Evolutionary conservation across 164 flowering plant genomes (phyloP), one percentile per base, ranked within the genome.

Genomic region (Vitis riparia): DNA sequence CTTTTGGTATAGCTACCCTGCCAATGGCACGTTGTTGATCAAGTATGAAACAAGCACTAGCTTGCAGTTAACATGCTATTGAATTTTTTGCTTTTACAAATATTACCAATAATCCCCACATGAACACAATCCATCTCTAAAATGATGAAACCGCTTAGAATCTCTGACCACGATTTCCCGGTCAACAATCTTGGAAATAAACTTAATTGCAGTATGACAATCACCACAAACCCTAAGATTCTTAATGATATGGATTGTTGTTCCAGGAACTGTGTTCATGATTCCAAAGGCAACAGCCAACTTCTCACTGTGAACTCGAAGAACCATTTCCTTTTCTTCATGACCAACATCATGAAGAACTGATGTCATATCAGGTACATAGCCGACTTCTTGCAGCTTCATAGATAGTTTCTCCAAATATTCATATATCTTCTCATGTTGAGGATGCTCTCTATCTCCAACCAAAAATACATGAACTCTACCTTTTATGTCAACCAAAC

Each of bases 221-320:
- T 92, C 93, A 23, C 86, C 76, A 73, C 95, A 90, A 12, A 88
- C 87, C 61, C 94, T 79, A 32, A 90, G 87, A 73, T 88, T 93
- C 82, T 91, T 93, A 57, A 85, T 82, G 59, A 91, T 78, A 17
- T 85, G 89, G 65, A 93, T 80, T 14, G 76, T 82, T 13, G 85
- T 66, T 23, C 95, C 92, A 73, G 90, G 87, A 62, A 71, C 73
- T 19, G 92, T 81, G 61, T 79, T 91, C 83, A 93, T 83, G 63
- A 93, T 73, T 57, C 91, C 95, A 79, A 84, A 89, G 12, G 86
- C 97, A 64, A 93, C 90, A 6, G 97, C 98, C 30, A 93, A 76
- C 71, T 89, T 93, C 85, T 93, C 97, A 68, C 97, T 91, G 32
- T 93, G 98, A 68, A 87, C 83, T 66, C 79, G 76, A 30, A 89